Evolutionary conservation across 1,284 basidiomycete genomes (phyloP).

Genomic region (Pterulicium gracile): DNA sequence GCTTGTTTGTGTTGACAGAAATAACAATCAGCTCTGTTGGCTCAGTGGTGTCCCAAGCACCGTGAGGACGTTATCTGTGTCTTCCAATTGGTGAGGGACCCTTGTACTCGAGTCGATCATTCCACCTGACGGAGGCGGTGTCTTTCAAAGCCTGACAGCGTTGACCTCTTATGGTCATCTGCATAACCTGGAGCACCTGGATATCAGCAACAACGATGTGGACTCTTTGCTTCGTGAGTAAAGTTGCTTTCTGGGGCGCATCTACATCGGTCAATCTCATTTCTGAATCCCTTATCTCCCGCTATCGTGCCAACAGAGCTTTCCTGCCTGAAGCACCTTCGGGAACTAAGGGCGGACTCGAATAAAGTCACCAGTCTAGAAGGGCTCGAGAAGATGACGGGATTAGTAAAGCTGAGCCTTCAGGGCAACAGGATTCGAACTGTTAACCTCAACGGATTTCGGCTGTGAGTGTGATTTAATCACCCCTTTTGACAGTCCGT

Average conservation of each 20-base stretch:
- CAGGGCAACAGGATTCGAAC: conserved; percentile 65
- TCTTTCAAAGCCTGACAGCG: conserved; percentile 53
- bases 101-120: conserved; percentile 7
- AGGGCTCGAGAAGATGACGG: conserved; percentile 71
- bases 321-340: conserved; percentile 74
- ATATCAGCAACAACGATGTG: conserved; percentile 86
- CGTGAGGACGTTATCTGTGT: conserved; percentile 73
- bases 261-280: conserved; percentile 9
- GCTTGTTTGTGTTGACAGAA: conserved; percentile 33
- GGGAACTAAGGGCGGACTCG: conserved; percentile 81
- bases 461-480: conserved; percentile 50
- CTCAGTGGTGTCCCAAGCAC: conserved; percentile 76
- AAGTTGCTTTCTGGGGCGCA: neutral
- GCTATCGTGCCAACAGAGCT: conserved; percentile 44
- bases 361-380: conserved; percentile 74
- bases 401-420: conserved; percentile 76
- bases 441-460: conserved; percentile 51
- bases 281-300: conserved; percentile 8
- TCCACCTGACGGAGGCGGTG: conserved; percentile 10
- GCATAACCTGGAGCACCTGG: conserved; percentile 76
- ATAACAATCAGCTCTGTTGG: conserved; percentile 76
- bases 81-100: conserved; percentile 53
- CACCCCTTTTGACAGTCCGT: conserved; percentile 4
- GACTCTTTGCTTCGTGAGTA: conserved; percentile 78
- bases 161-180: conserved; percentile 88